phyloP scores from a whole-genome alignment of 202 grass and related monocot species.

The Zoysia matrella region DNA sequence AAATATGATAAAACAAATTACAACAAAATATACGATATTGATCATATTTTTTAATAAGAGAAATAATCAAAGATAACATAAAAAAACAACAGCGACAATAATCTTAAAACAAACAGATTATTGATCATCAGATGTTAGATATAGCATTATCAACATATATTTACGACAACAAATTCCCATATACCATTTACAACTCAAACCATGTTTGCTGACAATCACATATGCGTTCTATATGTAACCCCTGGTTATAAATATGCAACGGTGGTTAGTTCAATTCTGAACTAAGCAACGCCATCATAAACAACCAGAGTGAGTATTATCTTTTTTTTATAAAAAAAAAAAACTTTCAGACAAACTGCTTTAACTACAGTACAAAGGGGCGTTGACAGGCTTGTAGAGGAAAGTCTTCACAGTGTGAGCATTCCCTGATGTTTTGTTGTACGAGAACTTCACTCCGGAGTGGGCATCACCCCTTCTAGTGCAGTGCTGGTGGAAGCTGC shows the following conservation, averaged over 20 bases:
- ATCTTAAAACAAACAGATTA: no score
- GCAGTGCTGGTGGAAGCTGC: slow-evolving; percentile 81
- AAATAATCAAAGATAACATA: no score
- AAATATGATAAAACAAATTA: no score
- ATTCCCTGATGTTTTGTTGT: slow-evolving; percentile 70
- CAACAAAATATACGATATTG: no score
- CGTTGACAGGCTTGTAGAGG: slow-evolving; percentile 71
- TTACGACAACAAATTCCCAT: background rate
- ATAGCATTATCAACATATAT: slow-evolving; percentile 12
- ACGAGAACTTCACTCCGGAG: slow-evolving; percentile 86
- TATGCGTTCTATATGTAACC: slow-evolving; percentile 1
- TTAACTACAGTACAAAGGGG: slow-evolving; percentile 71
- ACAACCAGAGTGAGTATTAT: background rate
- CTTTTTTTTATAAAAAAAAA: background rate
- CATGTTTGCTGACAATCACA: slow-evolving; percentile 4
- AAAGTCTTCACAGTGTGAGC: slow-evolving; percentile 75
- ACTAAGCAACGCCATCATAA: background rate
- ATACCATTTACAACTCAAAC: slow-evolving; percentile 8
- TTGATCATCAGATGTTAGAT: background rate
- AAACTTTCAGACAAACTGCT: background rate
- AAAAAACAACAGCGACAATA: no score
- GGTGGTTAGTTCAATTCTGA: background rate
- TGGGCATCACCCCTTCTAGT: slow-evolving; percentile 74
- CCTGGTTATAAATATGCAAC: background rate
- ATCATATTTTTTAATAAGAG: no score